These are phyloP conservation scores for Tuber microsphaerosporum DNA, from an alignment of 495 filamentous ascomycete genomes.

Conservation along the genomic window DNA sequence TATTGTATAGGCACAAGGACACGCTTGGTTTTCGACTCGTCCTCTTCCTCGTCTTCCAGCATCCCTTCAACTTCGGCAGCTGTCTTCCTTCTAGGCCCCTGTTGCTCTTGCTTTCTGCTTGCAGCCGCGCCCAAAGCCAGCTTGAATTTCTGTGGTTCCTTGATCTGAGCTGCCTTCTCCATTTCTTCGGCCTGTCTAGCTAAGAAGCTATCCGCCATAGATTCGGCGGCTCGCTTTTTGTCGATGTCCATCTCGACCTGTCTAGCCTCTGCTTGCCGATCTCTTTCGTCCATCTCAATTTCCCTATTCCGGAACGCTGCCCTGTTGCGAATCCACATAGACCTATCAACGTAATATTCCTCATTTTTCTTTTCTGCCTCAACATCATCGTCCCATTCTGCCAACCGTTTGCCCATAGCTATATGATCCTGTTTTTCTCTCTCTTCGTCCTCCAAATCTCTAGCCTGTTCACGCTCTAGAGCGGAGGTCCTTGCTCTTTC, in stretches of 20 bases:
- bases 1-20: constrained; percentile 88
- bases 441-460: constrained; percentile 63
- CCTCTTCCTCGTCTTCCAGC: constrained; percentile 87
- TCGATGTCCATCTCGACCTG: constrained; percentile 65
- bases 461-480: constrained; percentile 69
- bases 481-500: constrained; percentile 77
- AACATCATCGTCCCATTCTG: constrained; percentile 81
- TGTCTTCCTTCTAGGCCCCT: constrained; percentile 62
- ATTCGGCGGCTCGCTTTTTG: constrained; percentile 64
- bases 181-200: constrained; percentile 81
- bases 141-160: constrained; percentile 82
- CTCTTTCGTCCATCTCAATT: constrained; percentile 65
- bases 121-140: constrained; percentile 82
- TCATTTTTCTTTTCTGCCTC: constrained; percentile 66
- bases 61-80: constrained; percentile 90
- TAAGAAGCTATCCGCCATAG: constrained; percentile 88
- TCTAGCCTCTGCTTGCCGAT: constrained; percentile 68
- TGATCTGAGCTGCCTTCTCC: constrained; percentile 48
- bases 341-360: constrained; percentile 80
- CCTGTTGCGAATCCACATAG: constrained; percentile 76
- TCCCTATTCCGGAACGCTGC: constrained; percentile 65
- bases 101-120: constrained; percentile 65
- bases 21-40: constrained; percentile 61
- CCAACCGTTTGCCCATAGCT: constrained; percentile 63
- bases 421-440: constrained; percentile 55